phyloP scores from a whole-genome alignment of 225 moss, liverwort and hornwort species.

The Rhytidiadelphus loreus region DNA sequence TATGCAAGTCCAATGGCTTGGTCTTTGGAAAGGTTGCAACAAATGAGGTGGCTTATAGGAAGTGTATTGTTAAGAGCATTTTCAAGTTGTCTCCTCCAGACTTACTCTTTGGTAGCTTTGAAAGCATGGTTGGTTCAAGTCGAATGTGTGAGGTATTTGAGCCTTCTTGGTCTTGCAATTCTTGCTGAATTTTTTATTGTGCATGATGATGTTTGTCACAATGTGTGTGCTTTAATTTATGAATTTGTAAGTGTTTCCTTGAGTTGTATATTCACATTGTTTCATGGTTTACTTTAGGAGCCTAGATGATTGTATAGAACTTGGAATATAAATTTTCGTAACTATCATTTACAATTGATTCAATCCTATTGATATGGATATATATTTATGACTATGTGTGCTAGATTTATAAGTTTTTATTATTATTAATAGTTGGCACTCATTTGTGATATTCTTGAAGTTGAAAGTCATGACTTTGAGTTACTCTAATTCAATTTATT shows the following conservation, averaged over 20 bases:
- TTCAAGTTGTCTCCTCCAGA: not conserved
- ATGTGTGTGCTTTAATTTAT: no score
- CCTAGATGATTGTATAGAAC: fast-evolving
- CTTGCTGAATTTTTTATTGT: not conserved
- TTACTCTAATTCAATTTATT: fast-evolving
- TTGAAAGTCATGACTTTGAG: fast-evolving
- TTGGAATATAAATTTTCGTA: fast-evolving
- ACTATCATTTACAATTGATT: not conserved
- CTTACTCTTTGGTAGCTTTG: not conserved
- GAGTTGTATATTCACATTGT: not conserved
- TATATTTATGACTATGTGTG: not conserved
- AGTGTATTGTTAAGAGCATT: not conserved
- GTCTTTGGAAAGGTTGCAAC: not conserved
- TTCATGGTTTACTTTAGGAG: not conserved
- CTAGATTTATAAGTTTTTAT: no score
- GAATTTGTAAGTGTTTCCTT: no score
- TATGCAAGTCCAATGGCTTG: not conserved
- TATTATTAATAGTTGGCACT: no score
- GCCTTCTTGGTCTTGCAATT: fast-evolving
- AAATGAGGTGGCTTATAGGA: not conserved
- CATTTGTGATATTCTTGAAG: fast-evolving
- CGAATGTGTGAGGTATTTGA: not conserved
- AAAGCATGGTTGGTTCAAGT: not conserved
- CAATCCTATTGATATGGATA: not conserved
- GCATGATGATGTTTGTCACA: not conserved